A percentile compares a stretch with the other conserved stretches of the same genome.
Evolutionary conservation across 306 rosid genomes (phyloP).

Genomic region (Abrus pulchellus): DNA sequence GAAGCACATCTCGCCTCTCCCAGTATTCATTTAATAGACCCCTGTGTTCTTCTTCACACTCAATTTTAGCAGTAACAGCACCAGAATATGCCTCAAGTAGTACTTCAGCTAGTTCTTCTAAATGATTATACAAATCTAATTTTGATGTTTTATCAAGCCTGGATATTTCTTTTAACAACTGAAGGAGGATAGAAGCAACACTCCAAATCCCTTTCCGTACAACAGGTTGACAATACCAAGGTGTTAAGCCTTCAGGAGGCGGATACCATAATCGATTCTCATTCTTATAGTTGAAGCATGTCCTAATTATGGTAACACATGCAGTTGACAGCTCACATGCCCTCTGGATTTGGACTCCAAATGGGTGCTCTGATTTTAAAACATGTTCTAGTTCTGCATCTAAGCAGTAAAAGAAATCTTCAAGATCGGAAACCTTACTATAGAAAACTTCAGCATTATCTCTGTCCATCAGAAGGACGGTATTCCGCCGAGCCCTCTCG

Average conservation of each 20-base stretch:
- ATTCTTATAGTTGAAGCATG: slow-evolving; percentile 75
- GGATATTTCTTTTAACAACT: slow-evolving; percentile 73
- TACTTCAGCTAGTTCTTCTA: slow-evolving; percentile 82
- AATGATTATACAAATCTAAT: slow-evolving; percentile 71
- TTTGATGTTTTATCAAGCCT: slow-evolving; percentile 69
- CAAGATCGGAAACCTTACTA: slow-evolving; percentile 96
- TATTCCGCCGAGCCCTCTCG: slow-evolving; percentile 87
- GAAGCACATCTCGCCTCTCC: slow-evolving; percentile 87
- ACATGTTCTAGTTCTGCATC: slow-evolving; percentile 84
- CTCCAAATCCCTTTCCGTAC: slow-evolving; percentile 90
- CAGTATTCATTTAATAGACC: slow-evolving; percentile 85
- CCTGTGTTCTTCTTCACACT: slow-evolving; percentile 77
- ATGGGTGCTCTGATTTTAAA: slow-evolving; percentile 72
- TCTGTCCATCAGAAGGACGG: slow-evolving; percentile 97
- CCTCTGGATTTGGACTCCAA: slow-evolving; percentile 75
- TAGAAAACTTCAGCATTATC: slow-evolving; percentile 97
- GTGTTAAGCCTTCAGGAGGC: slow-evolving; percentile 89
- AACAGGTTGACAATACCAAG: slow-evolving; percentile 89
- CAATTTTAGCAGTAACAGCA: slow-evolving; percentile 87
- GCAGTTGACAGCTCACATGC: slow-evolving; percentile 94
- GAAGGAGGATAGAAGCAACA: slow-evolving; percentile 78
- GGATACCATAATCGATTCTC: slow-evolving; percentile 95
- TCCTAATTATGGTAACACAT: slow-evolving; percentile 72
- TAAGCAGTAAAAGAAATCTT: slow-evolving; percentile 82
- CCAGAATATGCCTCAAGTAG: slow-evolving; percentile 90